phyloP scores from a whole-genome alignment of 371 early-diverging fungal species.

The Mortierella sp. region DNA sequence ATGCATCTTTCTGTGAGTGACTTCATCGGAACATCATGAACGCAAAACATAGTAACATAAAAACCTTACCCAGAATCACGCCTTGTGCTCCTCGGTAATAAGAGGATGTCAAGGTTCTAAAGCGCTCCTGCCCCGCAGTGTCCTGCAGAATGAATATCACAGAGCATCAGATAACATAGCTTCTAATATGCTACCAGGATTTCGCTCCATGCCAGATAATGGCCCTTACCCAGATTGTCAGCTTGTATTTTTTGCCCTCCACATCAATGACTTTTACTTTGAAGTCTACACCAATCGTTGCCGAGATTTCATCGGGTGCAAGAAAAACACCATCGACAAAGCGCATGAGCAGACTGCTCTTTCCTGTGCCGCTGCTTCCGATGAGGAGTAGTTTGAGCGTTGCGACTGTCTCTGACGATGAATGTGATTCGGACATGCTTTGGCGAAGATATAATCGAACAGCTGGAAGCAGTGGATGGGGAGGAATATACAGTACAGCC shows the following conservation, averaged over 20 bases:
- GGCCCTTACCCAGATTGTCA: conserved; percentile 93
- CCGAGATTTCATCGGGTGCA: conserved; percentile 91
- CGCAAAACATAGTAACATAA: not conserved
- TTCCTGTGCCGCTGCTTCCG: conserved; percentile 99
- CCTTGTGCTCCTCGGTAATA: conserved; percentile 99
- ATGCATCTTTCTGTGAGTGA: no score
- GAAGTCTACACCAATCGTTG: conserved; percentile 99
- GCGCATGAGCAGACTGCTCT: conserved; percentile 95
- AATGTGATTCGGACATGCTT: conserved; percentile 27
- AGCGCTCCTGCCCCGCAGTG: conserved; percentile 99
- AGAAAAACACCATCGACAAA: conserved; percentile 98
- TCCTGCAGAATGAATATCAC: conserved; percentile 84
- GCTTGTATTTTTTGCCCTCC: conserved; percentile 93
- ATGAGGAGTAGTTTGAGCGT: conserved; percentile 98
- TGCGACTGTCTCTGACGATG: conserved; percentile 57
- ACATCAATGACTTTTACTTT: conserved; percentile 96
- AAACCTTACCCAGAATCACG: conserved; percentile 86
- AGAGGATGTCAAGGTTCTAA: conserved; percentile 98
- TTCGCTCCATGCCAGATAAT: no score
- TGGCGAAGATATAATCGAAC: not conserved
- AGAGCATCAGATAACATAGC: no score
- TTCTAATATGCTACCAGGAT: no score
- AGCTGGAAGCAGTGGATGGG: not conserved
- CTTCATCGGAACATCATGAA: not conserved
- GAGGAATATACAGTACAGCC: not conserved